Evolutionary conservation across 2,329 filamentous ascomycete genomes (phyloP).

Genomic region (Aspergillus aculeatinus): DNA sequence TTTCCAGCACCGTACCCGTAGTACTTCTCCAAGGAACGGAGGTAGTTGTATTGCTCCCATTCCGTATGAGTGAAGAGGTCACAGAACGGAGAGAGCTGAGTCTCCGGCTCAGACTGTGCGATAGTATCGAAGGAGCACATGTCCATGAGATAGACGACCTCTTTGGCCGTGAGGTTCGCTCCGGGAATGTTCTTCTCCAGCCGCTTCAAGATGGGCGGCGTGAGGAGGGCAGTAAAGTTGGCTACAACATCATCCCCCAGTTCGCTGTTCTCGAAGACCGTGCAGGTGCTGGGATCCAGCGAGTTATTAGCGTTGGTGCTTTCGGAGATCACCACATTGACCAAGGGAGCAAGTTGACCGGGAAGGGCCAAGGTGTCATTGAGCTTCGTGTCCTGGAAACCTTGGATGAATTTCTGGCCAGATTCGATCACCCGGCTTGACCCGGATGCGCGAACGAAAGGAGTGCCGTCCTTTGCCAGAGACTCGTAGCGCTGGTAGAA

Average conservation of each 20-base stretch:
- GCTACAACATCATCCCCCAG: constrained; percentile 48
- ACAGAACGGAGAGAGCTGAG: constrained; percentile 69
- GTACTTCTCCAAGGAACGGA: constrained; percentile 76
- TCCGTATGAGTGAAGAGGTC: constrained; percentile 69
- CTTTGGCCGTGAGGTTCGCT: constrained; percentile 60
- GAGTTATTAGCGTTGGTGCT: constrained; percentile 71
- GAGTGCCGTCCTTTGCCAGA: constrained; percentile 58
- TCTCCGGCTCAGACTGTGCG: constrained; percentile 53
- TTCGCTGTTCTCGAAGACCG: constrained; percentile 63
- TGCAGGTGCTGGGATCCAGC: constrained; percentile 71
- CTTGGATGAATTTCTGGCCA: constrained; percentile 71
- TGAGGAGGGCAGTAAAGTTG: constrained; percentile 63
- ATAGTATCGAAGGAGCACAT: constrained; percentile 83
- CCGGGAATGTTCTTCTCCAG: constrained; percentile 69
- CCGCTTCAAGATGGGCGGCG: constrained; percentile 64
- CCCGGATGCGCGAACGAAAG: constrained; percentile 71
- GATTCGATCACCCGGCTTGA: constrained; percentile 72
- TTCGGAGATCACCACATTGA: constrained; percentile 71
- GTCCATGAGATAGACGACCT: constrained; percentile 78
- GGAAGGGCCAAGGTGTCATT: constrained; percentile 40
- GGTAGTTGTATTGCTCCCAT: constrained; percentile 80
- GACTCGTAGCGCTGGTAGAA: constrained; percentile 72
- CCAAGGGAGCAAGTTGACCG: constrained; percentile 52
- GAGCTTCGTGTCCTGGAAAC: constrained; percentile 62
- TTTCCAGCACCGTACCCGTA: constrained; percentile 79